Evolutionary conservation across 2,329 filamentous ascomycete species (phyloP).

Genomic region (Colletotrichum chlorophyti): DNA sequence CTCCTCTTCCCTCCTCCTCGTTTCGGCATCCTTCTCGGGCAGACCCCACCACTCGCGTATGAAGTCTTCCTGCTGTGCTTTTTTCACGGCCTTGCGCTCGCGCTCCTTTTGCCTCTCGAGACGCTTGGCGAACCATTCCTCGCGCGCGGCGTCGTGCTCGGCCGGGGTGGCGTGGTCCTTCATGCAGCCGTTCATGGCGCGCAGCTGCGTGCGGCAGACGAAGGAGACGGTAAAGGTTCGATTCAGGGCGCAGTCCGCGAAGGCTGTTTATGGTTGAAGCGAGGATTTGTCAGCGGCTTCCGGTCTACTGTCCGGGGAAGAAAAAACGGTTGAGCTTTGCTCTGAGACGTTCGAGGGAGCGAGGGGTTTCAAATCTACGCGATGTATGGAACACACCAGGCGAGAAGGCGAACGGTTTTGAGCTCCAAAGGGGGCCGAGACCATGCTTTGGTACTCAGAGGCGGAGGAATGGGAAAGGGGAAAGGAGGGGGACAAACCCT

Average conservation of each 20-base stretch:
- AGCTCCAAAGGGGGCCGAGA: too few species aligned
- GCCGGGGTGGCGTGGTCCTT: slow-evolving; percentile 80
- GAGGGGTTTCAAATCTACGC: too few species aligned
- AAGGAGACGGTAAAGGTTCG: slow-evolving; percentile 90
- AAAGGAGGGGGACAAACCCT: slow-evolving; percentile 57
- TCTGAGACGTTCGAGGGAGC: too few species aligned
- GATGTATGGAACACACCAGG: too few species aligned
- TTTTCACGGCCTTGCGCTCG: slow-evolving; percentile 67
- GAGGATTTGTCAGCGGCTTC: neutral
- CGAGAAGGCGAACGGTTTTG: too few species aligned
- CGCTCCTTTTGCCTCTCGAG: slow-evolving; percentile 73
- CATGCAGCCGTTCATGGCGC: slow-evolving; percentile 95
- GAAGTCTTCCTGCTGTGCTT: slow-evolving; percentile 69
- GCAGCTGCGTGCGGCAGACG: slow-evolving; percentile 79
- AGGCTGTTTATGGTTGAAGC: slow-evolving; percentile 67
- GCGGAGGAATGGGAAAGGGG: neutral
- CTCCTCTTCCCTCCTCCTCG: slow-evolving; percentile 57
- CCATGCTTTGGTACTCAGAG: too few species aligned
- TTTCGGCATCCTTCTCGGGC: slow-evolving; percentile 61
- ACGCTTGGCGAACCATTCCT: slow-evolving; percentile 89
- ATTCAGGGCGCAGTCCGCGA: slow-evolving; percentile 86
- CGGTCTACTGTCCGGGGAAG: neutral
- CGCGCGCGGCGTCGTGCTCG: slow-evolving; percentile 86
- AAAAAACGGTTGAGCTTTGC: neutral
- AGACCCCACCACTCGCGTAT: slow-evolving; percentile 73